These are phyloP conservation scores for Candida fluviatilis DNA, from an alignment of 805 yeast genomes.

Conservation along the genomic window DNA sequence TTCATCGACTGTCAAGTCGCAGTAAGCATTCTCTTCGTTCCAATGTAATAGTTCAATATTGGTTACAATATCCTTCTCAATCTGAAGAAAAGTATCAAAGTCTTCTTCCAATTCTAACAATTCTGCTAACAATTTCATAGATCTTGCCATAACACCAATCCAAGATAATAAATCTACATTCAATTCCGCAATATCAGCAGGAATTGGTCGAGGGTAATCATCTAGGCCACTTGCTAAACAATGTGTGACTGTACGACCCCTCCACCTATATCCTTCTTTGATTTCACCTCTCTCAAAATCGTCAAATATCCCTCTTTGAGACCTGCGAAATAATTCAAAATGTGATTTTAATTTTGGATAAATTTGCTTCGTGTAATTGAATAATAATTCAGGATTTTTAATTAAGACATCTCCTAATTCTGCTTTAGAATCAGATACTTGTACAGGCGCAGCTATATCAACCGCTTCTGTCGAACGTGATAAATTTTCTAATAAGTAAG, in stretches of 20 bases:
- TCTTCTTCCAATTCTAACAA: conserved; percentile 59
- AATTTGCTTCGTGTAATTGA: conserved; percentile 54
- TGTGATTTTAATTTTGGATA: conserved; percentile 77
- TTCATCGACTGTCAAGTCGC: conserved; percentile 79
- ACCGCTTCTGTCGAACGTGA: conserved; percentile 4
- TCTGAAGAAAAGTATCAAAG: conserved; percentile 44
- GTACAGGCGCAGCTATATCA: conserved; percentile 23
- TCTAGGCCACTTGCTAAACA: conserved; percentile 92
- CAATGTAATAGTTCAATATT: conserved; percentile 79
- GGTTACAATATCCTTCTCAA: conserved; percentile 51
- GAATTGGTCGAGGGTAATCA: conserved; percentile 84
- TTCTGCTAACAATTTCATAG: conserved; percentile 71
- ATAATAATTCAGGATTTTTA: conserved; percentile 53
- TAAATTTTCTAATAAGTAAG: conserved; percentile 44
- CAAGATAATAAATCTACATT: conserved; percentile 88
- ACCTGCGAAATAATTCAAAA: conserved; percentile 77
- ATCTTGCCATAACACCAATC: conserved; percentile 89
- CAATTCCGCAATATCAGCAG: conserved; percentile 83
- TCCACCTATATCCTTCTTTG: conserved; percentile 82
- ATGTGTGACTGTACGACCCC: conserved; percentile 81
- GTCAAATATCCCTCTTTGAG: conserved; percentile 72
- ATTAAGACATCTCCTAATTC: conserved; percentile 51
- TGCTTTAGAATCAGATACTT: conserved; percentile 17
- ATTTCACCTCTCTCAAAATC: conserved; percentile 58
- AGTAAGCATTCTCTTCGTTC: conserved; percentile 67